These are phyloP conservation scores for Arctium lappa DNA, from an alignment of 129 eudicot genomes.

Conservation along the genomic window DNA sequence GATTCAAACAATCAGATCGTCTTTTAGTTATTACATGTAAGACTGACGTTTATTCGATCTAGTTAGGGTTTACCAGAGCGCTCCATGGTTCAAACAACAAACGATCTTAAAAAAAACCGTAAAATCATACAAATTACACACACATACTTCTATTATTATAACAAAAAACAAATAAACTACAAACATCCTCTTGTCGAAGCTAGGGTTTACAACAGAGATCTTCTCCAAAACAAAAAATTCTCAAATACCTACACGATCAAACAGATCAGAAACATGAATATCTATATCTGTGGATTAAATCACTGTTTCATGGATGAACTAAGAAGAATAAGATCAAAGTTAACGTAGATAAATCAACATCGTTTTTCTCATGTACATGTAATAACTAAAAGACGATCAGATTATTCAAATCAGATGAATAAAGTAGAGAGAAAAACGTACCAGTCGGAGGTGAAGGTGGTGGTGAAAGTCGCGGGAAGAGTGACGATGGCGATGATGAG, in stretches of 20 bases:
- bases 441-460: conserved; percentile 1
- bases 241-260: not conserved
- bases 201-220: conserved; percentile 17
- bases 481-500: conserved; percentile 26
- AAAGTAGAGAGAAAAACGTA: not conserved
- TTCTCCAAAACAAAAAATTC: not conserved
- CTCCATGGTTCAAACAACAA: not conserved
- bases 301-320: not conserved
- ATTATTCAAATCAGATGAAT: not conserved
- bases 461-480: conserved; percentile 25
- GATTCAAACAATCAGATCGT: too few relatives aligned
- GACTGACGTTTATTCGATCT: not conserved
- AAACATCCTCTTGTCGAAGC: not conserved
- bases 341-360: not conserved
- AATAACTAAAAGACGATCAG: not conserved
- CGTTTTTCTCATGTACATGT: not conserved
- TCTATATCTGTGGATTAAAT: not conserved
- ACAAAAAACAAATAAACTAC: not conserved
- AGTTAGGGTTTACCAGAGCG: not conserved
- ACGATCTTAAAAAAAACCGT: not conserved
- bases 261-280: not conserved
- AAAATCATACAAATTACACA: not conserved
- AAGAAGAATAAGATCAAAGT: not conserved
- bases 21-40: too few relatives aligned
- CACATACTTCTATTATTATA: not conserved